Evolutionary conservation across 2,329 filamentous ascomycete genomes (phyloP).

Genomic region (Pestalotiopsis sp.): DNA sequence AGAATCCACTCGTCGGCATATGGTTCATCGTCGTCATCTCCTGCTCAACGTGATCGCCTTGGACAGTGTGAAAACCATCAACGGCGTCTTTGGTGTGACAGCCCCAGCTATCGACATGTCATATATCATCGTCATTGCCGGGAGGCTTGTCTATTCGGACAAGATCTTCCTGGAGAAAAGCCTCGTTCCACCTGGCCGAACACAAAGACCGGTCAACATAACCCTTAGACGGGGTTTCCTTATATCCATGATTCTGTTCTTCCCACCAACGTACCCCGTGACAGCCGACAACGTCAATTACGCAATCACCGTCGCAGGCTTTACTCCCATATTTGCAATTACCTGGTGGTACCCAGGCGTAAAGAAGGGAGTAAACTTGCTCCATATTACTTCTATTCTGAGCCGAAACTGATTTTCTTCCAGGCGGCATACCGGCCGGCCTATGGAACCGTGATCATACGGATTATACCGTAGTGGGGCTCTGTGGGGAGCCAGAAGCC

Average conservation of each 20-base stretch:
- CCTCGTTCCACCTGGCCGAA: conserved; percentile 59
- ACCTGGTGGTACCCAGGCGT: conserved; percentile 43
- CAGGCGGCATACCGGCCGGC: too few species aligned
- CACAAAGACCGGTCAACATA: conserved; percentile 57
- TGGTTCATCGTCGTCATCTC: conserved; percentile 65
- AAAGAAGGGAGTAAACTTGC: too few species aligned
- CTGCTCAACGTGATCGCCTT: conserved; percentile 55
- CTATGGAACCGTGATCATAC: too few species aligned
- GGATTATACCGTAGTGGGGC: too few species aligned
- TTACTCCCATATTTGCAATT: conserved; percentile 51
- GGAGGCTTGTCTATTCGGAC: conserved; percentile 55
- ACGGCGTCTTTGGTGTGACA: conserved; percentile 55
- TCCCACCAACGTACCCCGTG: conserved; percentile 49
- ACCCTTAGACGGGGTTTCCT: conserved; percentile 62
- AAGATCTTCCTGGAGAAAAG: conserved; percentile 58
- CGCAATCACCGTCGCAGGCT: conserved; percentile 19
- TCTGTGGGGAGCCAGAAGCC: too few species aligned
- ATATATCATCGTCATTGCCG: conserved; percentile 64
- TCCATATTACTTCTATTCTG: too few species aligned
- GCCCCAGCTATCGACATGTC: conserved; percentile 54
- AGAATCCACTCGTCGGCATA: conserved; percentile 64
- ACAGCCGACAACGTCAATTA: conserved; percentile 52
- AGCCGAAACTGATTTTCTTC: too few species aligned
- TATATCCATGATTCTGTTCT: conserved; percentile 42
- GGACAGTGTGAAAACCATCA: conserved; percentile 52